Percentiles rank a stretch among this genome's conserved stretches.
Evolutionary conservation across 805 yeast genomes (phyloP).

Genomic region (Candida hispaniensis): DNA sequence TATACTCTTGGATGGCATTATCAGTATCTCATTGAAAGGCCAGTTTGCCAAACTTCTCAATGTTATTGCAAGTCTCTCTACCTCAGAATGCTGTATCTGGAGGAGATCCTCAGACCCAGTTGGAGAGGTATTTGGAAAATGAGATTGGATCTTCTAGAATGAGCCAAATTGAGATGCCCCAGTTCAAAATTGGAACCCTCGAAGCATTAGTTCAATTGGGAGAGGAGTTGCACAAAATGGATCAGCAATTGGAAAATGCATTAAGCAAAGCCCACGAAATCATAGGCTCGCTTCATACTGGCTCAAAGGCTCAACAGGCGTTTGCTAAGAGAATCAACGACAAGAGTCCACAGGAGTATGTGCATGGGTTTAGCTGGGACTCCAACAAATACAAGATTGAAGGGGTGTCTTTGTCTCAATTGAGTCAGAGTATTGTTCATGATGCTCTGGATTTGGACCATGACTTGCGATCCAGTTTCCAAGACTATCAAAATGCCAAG

Average conservation of each 20-base stretch:
- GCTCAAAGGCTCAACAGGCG: slow-evolving; percentile 34
- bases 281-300: slow-evolving; percentile 40
- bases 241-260: slow-evolving; percentile 60
- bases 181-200: slow-evolving; percentile 86
- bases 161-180: slow-evolving; percentile 54
- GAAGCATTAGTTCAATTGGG: slow-evolving; percentile 84
- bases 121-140: slow-evolving; percentile 25
- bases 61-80: slow-evolving; percentile 39
- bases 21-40: too few relatives aligned
- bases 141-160: slow-evolving; percentile 41
- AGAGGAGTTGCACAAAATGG: slow-evolving; percentile 78
- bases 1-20: too few relatives aligned
- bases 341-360: slow-evolving; percentile 44
- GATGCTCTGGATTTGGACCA: slow-evolving; percentile 78
- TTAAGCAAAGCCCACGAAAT: slow-evolving; percentile 71
- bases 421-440: slow-evolving; percentile 55
- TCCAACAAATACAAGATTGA: slow-evolving; percentile 63
- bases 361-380: slow-evolving; percentile 80
- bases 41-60: too few relatives aligned
- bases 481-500: slow-evolving; percentile 70
- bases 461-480: slow-evolving; percentile 70
- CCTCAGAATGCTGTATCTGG: slow-evolving; percentile 37
- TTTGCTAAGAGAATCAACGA: slow-evolving; percentile 44
- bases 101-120: slow-evolving; percentile 32
- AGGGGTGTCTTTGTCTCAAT: slow-evolving; percentile 70